These are phyloP conservation scores for Laguncularia racemosa DNA, from an alignment of 345 rosid species.

Conservation along the genomic window DNA sequence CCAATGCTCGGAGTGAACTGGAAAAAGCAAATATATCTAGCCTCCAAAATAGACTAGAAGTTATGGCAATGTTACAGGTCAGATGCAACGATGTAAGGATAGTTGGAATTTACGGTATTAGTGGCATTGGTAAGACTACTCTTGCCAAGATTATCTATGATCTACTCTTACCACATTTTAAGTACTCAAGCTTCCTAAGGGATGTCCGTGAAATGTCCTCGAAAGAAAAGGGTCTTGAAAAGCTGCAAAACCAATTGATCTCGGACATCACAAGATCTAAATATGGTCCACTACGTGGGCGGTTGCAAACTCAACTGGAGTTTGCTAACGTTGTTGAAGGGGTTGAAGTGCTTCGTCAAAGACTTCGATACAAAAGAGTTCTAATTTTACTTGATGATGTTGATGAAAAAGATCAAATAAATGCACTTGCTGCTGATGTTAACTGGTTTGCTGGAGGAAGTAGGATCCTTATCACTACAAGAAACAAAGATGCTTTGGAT, in stretches of 20 bases:
- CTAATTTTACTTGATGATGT: constrained; percentile 1
- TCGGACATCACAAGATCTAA: not conserved
- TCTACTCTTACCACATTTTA: not conserved
- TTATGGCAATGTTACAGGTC: not conserved
- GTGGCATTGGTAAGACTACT: constrained; percentile 9
- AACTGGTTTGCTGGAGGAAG: no score
- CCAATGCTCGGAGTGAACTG: no score
- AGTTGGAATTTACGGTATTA: not conserved
- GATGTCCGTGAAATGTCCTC: not conserved
- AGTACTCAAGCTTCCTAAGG: not conserved
- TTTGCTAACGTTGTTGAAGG: not conserved
- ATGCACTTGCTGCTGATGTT: no score
- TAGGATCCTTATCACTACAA: not conserved
- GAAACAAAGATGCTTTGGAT: not conserved
- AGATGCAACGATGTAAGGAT: not conserved
- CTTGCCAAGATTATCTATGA: not conserved
- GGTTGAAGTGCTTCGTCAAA: not conserved
- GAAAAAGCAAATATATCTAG: no score
- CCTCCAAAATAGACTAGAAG: not conserved
- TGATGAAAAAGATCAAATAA: not conserved
- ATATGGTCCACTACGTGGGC: no score
- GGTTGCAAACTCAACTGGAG: not conserved
- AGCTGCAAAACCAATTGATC: not conserved
- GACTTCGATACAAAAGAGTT: not conserved
- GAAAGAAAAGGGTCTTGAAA: not conserved